Evolutionary conservation across 345 rosid genomes (phyloP).

Genomic region (Triadica sebifera): DNA sequence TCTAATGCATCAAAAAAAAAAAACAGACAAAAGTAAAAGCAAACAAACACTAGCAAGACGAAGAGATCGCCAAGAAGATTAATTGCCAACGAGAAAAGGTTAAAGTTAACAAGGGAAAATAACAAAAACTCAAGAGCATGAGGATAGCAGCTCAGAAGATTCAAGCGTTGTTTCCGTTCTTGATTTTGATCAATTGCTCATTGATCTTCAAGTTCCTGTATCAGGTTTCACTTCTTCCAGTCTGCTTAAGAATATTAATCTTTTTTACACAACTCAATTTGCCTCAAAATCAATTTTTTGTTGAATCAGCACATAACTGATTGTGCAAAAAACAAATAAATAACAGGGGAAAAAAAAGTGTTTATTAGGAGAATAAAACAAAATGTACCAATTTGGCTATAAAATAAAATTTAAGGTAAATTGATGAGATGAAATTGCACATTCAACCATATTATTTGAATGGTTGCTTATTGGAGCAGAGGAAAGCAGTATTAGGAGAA

Average conservation of each 20-base stretch:
- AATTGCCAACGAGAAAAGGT: slow-evolving; percentile 12
- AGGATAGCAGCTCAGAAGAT: slow-evolving; percentile 53
- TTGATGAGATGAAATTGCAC: too few species aligned
- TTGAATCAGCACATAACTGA: too few species aligned
- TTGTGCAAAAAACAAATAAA: too few species aligned
- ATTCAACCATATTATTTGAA: too few species aligned
- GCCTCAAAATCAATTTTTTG: too few species aligned
- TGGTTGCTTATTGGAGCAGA: slow-evolving; percentile 6
- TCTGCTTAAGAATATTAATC: too few species aligned
- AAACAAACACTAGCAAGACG: slow-evolving; percentile 16
- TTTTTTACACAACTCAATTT: too few species aligned
- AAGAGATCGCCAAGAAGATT: slow-evolving; percentile 8
- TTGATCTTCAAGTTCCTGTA: slow-evolving; percentile 33
- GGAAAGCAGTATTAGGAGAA: slow-evolving; percentile 29
- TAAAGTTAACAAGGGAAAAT: slow-evolving; percentile 25
- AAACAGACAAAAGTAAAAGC: slow-evolving; percentile 29
- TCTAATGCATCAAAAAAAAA: slow-evolving; percentile 20
- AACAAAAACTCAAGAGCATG: slow-evolving; percentile 38
- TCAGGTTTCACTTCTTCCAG: slow-evolving; percentile 35
- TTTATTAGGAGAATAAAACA: too few species aligned
- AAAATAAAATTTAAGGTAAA: too few species aligned
- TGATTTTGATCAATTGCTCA: slow-evolving; percentile 49
- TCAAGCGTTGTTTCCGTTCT: slow-evolving; percentile 91
- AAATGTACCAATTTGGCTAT: too few species aligned
- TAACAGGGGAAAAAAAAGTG: too few species aligned